Percentiles rank a stretch among this genome's conserved stretches.
phyloP scores from a whole-genome alignment of 2,329 filamentous ascomycete species.

The Zopfia rhizophila region DNA sequence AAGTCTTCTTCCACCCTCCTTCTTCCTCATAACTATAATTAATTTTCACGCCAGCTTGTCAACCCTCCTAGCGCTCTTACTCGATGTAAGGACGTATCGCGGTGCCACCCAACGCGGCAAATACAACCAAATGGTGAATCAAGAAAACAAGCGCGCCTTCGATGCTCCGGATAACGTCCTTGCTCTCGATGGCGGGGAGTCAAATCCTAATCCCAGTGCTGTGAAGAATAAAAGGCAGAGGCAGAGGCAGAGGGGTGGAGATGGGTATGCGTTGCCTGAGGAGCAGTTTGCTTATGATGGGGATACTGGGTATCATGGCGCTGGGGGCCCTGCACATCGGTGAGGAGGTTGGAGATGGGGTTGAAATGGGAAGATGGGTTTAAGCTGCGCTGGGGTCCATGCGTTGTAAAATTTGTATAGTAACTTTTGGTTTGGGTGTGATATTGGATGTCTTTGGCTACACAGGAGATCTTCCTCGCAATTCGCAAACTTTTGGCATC shows the following conservation, averaged over 20 bases:
- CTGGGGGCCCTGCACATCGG: constrained; percentile 29
- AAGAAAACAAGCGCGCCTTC: constrained; percentile 41
- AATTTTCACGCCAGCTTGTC: constrained; percentile 45
- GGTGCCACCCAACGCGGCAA: constrained; percentile 56
- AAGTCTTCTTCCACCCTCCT: constrained; percentile 26
- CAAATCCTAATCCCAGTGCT: constrained; percentile 38
- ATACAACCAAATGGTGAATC: constrained; percentile 60
- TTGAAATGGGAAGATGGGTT: too few species aligned
- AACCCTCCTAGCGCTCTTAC: constrained; percentile 58
- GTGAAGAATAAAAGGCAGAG: too few species aligned
- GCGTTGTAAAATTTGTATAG: too few species aligned
- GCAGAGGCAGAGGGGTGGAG: constrained; percentile 26
- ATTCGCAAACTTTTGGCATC: too few species aligned
- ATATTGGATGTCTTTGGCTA: too few species aligned
- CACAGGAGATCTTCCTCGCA: too few species aligned
- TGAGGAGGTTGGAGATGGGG: too few species aligned
- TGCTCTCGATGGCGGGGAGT: constrained; percentile 26
- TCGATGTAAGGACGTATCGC: constrained; percentile 62
- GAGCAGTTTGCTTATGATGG: constrained; percentile 54
- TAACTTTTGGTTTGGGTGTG: too few species aligned
- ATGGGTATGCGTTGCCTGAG: constrained; percentile 55
- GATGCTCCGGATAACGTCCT: constrained; percentile 27
- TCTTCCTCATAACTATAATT: neutral
- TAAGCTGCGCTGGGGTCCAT: too few species aligned
- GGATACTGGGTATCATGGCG: constrained; percentile 55